Evolutionary conservation across 352 stramenopile species (phyloP), one percentile per base, ranked within the genome.

Genomic region (Pythium utonaiense): DNA sequence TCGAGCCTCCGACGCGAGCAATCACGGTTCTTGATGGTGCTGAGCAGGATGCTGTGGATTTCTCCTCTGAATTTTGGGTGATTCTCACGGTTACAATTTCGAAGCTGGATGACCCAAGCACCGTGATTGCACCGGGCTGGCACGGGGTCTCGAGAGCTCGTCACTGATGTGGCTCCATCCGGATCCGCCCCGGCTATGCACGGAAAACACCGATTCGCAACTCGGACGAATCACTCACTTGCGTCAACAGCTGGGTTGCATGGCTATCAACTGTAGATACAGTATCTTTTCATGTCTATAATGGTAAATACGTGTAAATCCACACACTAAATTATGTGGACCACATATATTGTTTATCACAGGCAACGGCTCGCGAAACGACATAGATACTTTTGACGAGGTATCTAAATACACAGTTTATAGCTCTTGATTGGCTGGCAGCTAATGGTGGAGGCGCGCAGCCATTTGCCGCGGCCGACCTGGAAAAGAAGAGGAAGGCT

Each of bases 371-470:
- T 13, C 53, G n/a, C 33, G 52, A 61, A 67, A 45, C 31, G 51
- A 13, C 59, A 60, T 14, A 21, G 4, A 7, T 53, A 6, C 0
- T 55, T 53, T 7, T 27, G 10, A 21, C n/a, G 60, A n/a, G 60
- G n/a, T 67, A 67, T 67, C 2, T 0, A 16, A 12, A 30, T 52
- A n/a, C 12, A 56, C 34, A 61, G 60, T 57, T 34, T 27, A 21
- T 47, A 58, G 53, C 52, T 67, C 33, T 60, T 60, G 60, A 67
- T 67, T 67, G 60, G 60, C 53, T 61, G 45, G 21, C 42, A 67
- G 60, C 53, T 58, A 62, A 67, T 67, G 60, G 60, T 67, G 60
- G 59, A 31, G 42, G 60, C 44, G 41, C 33, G 60, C 50, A 66
- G 59, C 59, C 59, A 66, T 66, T 66, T 66, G 59, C 42, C 50